Base-by-base conservation (phyloP, 2,329 filamentous ascomycete genomes). In the Myriosclerotinia curreyana region DNA sequence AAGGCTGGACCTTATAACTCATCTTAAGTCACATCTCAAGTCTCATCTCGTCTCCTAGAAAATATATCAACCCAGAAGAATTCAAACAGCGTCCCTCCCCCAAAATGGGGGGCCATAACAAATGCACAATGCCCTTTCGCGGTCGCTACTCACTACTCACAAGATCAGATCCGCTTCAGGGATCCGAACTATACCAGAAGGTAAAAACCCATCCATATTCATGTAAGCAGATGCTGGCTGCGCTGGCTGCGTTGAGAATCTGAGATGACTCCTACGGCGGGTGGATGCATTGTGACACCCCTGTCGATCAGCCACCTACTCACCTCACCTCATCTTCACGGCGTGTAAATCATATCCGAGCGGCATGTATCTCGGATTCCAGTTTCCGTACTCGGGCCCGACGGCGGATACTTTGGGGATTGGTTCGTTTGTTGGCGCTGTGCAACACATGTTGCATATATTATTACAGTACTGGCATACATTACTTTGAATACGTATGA, bases 361-460 rank as follows among this genome's bases (percentile, higher is more conserved):
- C 22, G 46, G 11, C 20, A 25, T 25, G 12, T 38, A 14, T 14
- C 20, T 60, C 44, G 44, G 44, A 50, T 31, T 51, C 58, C 5
- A 28, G 46, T 40, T 25, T 60, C 34, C 58, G 46, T 51, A 60
- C 58, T 56, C 54, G 54, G 54, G 54, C 54, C 54, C 54, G 54
- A 56, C 22, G 40, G 40, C 25, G 20, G 54, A 56, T 20, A 20
- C 40, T n/a, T 15, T 31, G n/a, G 17, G 25, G 38, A 56, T 56
- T 44, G 22, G 53, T 31, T 42, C 38, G 25, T 31, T 44, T 56
- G 17, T 31, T 44, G 15, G 38, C 15, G 22, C 38, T 8, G 17
- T 28, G 38, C 40, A 15, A 42, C 15, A 22, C 31, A 53, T 42
- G 8, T 15, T 42, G 4, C 52, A 22, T 44, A 20, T 22, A 42